These are phyloP conservation scores for Crucibulum laeve DNA, from an alignment of 768 basidiomycete species.

Conservation along the genomic window DNA sequence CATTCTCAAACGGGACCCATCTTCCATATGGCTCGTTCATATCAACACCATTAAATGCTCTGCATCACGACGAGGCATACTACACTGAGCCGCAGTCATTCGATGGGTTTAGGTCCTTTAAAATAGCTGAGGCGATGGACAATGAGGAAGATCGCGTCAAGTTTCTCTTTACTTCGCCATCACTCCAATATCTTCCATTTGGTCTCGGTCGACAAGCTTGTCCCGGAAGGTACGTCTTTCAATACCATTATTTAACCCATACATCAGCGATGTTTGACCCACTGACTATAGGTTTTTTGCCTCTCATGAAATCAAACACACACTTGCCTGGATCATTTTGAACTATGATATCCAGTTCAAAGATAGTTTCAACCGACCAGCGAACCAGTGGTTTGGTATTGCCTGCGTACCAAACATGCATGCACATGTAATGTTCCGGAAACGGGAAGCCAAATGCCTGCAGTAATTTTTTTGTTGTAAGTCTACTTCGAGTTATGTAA, in stretches of 20 bases:
- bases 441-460: no score
- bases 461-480: no score
- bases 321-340: constrained; percentile 7
- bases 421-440: background rate
- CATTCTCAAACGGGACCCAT: background rate
- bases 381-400: constrained; percentile 5
- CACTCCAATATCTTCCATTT: constrained; percentile 3
- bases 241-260: background rate
- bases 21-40: constrained; percentile 1
- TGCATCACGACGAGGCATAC: constrained; percentile 1
- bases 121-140: constrained; percentile 4
- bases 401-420: background rate
- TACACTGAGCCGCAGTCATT: background rate
- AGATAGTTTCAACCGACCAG: background rate
- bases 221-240: constrained; percentile 8
- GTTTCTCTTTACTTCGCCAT: constrained; percentile 3
- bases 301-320: constrained; percentile 6
- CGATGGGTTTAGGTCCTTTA: constrained; percentile 1
- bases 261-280: background rate
- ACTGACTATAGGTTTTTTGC: constrained; percentile 6
- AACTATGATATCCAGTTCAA: constrained; percentile 6
- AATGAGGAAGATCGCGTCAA: constrained; percentile 3
- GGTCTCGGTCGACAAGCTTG: constrained; percentile 8
- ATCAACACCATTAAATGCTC: background rate
- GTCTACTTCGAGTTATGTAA: no score